Evolutionary conservation across 1,284 basidiomycete genomes (phyloP).

Genomic region (Malassezia nana): DNA sequence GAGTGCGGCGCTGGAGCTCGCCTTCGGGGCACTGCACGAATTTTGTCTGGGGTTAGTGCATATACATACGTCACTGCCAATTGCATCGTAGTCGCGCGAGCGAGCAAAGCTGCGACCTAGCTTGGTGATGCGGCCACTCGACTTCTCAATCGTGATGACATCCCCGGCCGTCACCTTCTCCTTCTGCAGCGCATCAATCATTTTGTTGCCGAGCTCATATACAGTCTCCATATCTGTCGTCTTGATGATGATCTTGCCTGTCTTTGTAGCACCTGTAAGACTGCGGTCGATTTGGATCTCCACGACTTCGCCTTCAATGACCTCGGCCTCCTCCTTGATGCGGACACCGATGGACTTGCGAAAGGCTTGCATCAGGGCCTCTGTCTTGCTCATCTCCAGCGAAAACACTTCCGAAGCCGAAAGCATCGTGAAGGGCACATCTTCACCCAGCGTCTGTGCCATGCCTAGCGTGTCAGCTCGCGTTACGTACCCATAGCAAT

Average conservation of each 20-base stretch:
- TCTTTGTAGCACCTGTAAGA: constrained; percentile 93
- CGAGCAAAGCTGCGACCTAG: constrained; percentile 88
- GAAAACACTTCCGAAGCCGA: constrained; percentile 96
- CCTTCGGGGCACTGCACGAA: constrained; percentile 97
- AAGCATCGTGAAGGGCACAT: constrained; percentile 95
- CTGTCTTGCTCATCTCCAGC: constrained; percentile 89
- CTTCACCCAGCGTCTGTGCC: constrained; percentile 83
- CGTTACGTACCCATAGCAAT: constrained; percentile 61
- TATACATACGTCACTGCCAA: constrained; percentile 71
- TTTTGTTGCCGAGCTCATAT: constrained; percentile 95
- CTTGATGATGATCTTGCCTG: constrained; percentile 92
- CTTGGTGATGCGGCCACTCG: constrained; percentile 89
- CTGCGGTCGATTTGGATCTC: constrained; percentile 97
- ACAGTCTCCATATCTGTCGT: constrained; percentile 99
- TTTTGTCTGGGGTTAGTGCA: constrained; percentile 61
- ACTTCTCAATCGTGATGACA: constrained; percentile 92
- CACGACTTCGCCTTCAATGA: constrained; percentile 95
- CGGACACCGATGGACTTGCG: constrained; percentile 87
- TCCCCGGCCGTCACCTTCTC: constrained; percentile 96
- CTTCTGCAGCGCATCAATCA: constrained; percentile 93
- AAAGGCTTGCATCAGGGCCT: constrained; percentile 92
- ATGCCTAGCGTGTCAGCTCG: constrained; percentile 56
- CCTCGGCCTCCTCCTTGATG: constrained; percentile 93
- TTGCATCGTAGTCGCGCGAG: constrained; percentile 94
- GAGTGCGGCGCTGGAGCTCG: constrained; percentile 91